Base-by-base conservation (phyloP, 768 basidiomycete genomes). In the Boletus vermiculosoides region DNA sequence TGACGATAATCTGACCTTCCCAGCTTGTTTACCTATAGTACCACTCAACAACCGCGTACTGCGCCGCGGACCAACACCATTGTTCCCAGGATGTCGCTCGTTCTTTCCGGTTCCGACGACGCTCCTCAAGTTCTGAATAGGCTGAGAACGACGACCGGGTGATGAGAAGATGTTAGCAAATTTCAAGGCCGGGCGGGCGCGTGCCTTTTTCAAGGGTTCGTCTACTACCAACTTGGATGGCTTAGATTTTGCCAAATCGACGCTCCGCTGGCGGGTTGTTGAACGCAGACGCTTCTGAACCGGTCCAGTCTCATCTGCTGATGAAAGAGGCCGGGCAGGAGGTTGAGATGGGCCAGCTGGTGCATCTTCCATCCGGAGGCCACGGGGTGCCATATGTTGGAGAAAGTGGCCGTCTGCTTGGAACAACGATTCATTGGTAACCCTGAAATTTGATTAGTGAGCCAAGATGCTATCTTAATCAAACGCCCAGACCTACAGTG, bases 81-180 rank as follows among this genome's bases (percentile, higher is more conserved):
- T 70, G 54, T 69, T 71, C 22, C 73, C 69, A 46, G 76, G 63
- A 66, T 78, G 77, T 59, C 76, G 71, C 63, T 79, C 83, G 63
- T 68, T 79, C 73, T 85, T 87, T 58, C 77, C 78, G 60, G 74
- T 70, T 54, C 78, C 77, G 63, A 74, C 69, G 56, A 77, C 75
- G 65, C 78, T 77, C 78, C 82, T 84, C 74, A 86, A 80, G 70
- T 85, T 80, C 74, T 82, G 80, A 72, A 82, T 77, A 71, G 83
- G 80, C 86, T 89, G 87, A 75, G 83, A 83, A 83, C 81, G 81
- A 83, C 84, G 86, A 84, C 82, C 81, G 76, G 83, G 83, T 77
- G 85, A 88, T 88, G 87, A 90, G 88, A 88, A 87, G 80, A 87
- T 80, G 78, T 88, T 88, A 88, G 84, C 80, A 86, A 87, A 83